phyloP scores from a whole-genome alignment of 805 yeast species.

The Pachysolen tannophilus region DNA sequence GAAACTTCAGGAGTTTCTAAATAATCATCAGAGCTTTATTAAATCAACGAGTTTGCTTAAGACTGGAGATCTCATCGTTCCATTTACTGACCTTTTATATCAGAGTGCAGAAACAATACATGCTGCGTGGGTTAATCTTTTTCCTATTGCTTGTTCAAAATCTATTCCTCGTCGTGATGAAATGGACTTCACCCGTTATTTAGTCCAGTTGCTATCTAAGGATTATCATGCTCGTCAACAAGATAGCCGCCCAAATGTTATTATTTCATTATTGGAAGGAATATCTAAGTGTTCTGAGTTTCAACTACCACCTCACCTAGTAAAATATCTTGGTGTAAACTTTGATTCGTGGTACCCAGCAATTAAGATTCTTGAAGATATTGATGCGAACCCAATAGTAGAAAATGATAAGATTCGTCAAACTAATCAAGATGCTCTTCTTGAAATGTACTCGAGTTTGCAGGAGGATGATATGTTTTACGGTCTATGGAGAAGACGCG shows the following conservation, averaged over 20 bases:
- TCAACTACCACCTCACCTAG: slow-evolving; percentile 89
- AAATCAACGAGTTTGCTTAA: slow-evolving; percentile 23
- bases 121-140: slow-evolving; percentile 73
- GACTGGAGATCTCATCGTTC: slow-evolving; percentile 56
- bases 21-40: slow-evolving; percentile 18
- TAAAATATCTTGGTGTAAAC: slow-evolving; percentile 79
- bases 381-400: slow-evolving; percentile 47
- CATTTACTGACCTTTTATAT: slow-evolving; percentile 75
- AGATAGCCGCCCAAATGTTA: slow-evolving; percentile 78
- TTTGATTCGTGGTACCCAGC: slow-evolving; percentile 91
- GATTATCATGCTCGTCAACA: slow-evolving; percentile 92
- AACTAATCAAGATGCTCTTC: slow-evolving; percentile 81
- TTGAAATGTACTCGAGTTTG: slow-evolving; percentile 79
- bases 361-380: slow-evolving; percentile 72
- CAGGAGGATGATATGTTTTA: slow-evolving; percentile 97
- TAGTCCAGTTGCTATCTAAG: slow-evolving; percentile 73
- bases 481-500: slow-evolving; percentile 95
- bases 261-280: slow-evolving; percentile 78
- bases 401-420: slow-evolving; percentile 74
- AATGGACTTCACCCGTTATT: slow-evolving; percentile 73
- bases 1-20: slow-evolving; percentile 14
- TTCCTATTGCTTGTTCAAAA: slow-evolving; percentile 64
- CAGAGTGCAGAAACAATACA: slow-evolving; percentile 75
- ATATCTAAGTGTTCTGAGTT: slow-evolving; percentile 63
- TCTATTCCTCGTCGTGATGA: slow-evolving; percentile 74